phyloP scores from a whole-genome alignment of 108 stramenopile genomes.

The Conticribra guillardii region DNA sequence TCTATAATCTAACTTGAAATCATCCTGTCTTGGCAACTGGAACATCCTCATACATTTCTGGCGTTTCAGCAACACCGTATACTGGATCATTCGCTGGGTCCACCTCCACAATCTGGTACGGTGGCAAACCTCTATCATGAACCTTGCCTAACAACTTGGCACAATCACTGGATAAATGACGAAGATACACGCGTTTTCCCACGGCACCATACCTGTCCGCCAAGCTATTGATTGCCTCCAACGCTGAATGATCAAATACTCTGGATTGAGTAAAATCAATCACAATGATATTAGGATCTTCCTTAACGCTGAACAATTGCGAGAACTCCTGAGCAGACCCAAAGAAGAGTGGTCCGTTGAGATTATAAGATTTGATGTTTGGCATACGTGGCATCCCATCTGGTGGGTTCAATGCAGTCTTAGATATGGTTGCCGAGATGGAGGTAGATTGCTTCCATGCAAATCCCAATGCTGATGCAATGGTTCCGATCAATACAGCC shows the following conservation, averaged over 20 bases:
- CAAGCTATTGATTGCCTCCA: slow-evolving; percentile 70
- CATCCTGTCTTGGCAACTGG: slow-evolving; percentile 15
- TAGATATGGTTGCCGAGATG: slow-evolving; percentile 40
- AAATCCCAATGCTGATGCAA: slow-evolving; percentile 75
- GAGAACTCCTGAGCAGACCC: slow-evolving; percentile 67
- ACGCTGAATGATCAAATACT: slow-evolving; percentile 77
- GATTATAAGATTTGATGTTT: slow-evolving; percentile 55
- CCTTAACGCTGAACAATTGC: slow-evolving; percentile 57
- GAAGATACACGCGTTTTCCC: slow-evolving; percentile 68
- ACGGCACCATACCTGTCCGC: slow-evolving; percentile 61
- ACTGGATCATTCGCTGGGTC: slow-evolving; percentile 53
- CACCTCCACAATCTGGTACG: slow-evolving; percentile 56
- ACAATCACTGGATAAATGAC: slow-evolving; percentile 63
- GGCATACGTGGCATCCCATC: slow-evolving; percentile 29
- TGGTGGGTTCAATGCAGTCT: slow-evolving; percentile 32
- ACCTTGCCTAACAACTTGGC: slow-evolving; percentile 45
- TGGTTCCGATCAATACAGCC: slow-evolving; percentile 71
- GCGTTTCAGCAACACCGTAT: slow-evolving; percentile 57
- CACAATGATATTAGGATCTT: slow-evolving; percentile 68
- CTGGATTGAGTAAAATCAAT: slow-evolving; percentile 73
- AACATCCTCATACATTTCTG: slow-evolving; percentile 28
- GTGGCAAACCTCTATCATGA: slow-evolving; percentile 44
- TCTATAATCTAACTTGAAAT: background rate
- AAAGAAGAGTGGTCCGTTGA: slow-evolving; percentile 88
- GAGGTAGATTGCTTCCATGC: slow-evolving; percentile 71